A percentile compares a stretch with the other conserved stretches of the same genome.
phyloP scores from a whole-genome alignment of 73 alveolate genomes.

The Stentor roeselii region DNA sequence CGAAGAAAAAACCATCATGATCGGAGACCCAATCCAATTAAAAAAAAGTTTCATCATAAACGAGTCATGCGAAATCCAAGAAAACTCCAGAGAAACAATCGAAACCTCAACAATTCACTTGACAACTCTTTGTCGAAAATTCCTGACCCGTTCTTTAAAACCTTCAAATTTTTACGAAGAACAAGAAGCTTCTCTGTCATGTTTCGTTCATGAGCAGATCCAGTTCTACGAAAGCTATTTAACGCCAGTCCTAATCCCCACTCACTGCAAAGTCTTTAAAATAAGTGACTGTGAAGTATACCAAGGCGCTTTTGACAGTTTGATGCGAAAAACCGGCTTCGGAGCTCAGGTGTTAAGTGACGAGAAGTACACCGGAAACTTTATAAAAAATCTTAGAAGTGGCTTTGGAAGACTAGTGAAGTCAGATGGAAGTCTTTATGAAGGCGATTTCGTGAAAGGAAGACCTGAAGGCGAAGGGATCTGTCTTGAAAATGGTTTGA shows the following conservation, averaged over 20 bases:
- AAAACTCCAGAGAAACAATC: neutral
- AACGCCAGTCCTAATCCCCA: neutral
- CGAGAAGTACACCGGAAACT: neutral
- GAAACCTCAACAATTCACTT: neutral
- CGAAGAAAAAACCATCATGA: neutral
- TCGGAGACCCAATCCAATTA: neutral
- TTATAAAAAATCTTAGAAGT: neutral
- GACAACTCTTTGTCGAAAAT: neutral
- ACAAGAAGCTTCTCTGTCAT: neutral
- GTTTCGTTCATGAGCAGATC: neutral
- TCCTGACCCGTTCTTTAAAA: neutral
- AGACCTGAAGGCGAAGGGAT: slow-evolving; percentile 8
- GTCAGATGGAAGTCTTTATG: neutral
- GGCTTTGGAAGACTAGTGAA: neutral
- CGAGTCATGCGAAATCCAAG: neutral
- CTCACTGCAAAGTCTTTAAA: neutral
- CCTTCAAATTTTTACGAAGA: neutral
- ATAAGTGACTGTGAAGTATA: neutral
- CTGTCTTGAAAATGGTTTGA: neutral
- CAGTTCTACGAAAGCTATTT: neutral
- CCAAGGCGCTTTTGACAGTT: neutral
- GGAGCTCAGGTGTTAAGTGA: neutral
- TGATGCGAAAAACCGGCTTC: neutral
- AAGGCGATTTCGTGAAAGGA: slow-evolving; percentile 15
- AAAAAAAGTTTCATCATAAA: too few species aligned